These are phyloP conservation scores for Somion occarium DNA, from an alignment of 1,284 basidiomycete genomes.

Conservation along the genomic window DNA sequence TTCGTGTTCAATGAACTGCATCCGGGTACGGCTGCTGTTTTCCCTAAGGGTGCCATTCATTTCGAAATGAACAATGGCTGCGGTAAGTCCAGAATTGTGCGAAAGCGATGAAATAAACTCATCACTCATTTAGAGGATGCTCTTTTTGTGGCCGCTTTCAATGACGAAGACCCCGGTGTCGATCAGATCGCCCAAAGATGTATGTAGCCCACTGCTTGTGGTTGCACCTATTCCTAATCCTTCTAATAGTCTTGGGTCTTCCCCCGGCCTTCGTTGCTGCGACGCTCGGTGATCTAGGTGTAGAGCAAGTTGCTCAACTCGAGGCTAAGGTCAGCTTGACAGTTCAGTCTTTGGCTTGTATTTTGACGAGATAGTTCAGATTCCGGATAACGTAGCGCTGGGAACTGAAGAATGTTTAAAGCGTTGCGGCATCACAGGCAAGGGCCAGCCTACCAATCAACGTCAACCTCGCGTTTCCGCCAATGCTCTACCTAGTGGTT, in stretches of 20 bases:
- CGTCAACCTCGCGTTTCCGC: conserved; percentile 16
- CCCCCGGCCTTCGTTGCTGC: conserved; percentile 24
- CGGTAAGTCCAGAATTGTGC: conserved; percentile 13
- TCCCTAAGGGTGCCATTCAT: conserved; percentile 25
- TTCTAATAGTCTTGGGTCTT: conserved; percentile 21
- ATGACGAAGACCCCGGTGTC: conserved; percentile 26
- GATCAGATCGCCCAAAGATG: conserved; percentile 24
- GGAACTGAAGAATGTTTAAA: conserved; percentile 16
- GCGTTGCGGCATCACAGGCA: conserved; percentile 13
- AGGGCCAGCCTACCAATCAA: conserved; percentile 14
- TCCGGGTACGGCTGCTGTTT: conserved; percentile 21
- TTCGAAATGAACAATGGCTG: conserved; percentile 26
- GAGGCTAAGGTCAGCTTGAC: conserved; percentile 14
- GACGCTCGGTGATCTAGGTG: conserved; percentile 22
- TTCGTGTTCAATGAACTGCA: conserved; percentile 24
- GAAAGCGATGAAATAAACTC: background rate
- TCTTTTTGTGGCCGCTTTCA: conserved; percentile 20
- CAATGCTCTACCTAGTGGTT: conserved; percentile 16
- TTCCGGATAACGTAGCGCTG: conserved; percentile 18
- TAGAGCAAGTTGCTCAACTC: conserved; percentile 21
- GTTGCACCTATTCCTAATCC: background rate
- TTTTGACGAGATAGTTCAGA: conserved; percentile 9
- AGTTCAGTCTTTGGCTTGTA: background rate
- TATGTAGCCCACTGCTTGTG: conserved; percentile 10
- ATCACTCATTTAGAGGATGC: conserved; percentile 5